These are phyloP conservation scores for Naumovozyma dairenensis DNA, from an alignment of 805 yeast genomes.

Conservation along the genomic window DNA sequence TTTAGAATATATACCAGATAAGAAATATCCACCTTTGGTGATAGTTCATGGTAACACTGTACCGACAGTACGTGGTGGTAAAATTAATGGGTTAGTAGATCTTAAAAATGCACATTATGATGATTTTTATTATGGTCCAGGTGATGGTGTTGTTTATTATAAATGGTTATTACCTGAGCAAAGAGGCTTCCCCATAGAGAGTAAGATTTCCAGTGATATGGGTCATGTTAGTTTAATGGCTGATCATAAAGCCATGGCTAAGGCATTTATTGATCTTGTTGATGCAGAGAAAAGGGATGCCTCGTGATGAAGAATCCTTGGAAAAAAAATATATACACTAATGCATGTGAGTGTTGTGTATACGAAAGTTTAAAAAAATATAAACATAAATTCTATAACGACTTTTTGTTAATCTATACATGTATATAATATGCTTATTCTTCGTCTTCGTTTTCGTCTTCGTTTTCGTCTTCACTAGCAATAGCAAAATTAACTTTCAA, in stretches of 20 bases:
- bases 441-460: background rate
- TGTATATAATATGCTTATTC: too few relatives aligned
- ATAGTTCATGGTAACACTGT: slow-evolving; percentile 71
- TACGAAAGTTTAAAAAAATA: background rate
- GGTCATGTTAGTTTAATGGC: slow-evolving; percentile 80
- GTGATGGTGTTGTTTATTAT: slow-evolving; percentile 88
- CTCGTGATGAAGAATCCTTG: too few relatives aligned
- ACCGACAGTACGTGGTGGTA: slow-evolving; percentile 78
- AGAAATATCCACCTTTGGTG: slow-evolving; percentile 73
- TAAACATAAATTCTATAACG: background rate
- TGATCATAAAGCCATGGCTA: slow-evolving; percentile 62
- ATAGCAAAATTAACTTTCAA: slow-evolving; percentile 54
- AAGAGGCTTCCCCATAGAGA: slow-evolving; percentile 63
- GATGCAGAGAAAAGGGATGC: slow-evolving; percentile 57
- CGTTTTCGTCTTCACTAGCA: slow-evolving; percentile 19
- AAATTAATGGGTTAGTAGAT: slow-evolving; percentile 51
- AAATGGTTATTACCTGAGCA: slow-evolving; percentile 73
- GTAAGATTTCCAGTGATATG: slow-evolving; percentile 48
- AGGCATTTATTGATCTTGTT: slow-evolving; percentile 54
- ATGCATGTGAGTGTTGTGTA: background rate
- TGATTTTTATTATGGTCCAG: slow-evolving; percentile 76
- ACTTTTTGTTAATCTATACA: background rate
- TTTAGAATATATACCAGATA: slow-evolving; percentile 42
- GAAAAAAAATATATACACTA: background rate
- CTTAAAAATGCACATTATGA: slow-evolving; percentile 63